These are phyloP conservation scores for Heterobasidion occidentale DNA, from an alignment of 1,284 basidiomycete species.

Conservation along the genomic window DNA sequence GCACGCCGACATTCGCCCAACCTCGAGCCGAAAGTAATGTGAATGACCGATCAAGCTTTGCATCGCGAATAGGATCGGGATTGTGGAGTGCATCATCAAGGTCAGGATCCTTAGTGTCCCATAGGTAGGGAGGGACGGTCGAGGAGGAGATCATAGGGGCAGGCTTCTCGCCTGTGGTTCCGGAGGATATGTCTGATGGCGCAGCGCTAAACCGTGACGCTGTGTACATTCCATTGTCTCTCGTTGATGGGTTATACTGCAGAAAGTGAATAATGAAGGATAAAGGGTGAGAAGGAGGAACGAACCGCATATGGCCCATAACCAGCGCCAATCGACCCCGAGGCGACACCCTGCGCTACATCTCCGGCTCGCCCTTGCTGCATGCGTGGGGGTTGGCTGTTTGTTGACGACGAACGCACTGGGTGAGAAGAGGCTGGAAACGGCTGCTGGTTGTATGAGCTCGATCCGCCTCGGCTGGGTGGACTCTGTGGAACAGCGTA, in stretches of 20 bases:
- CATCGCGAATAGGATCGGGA: slow-evolving; percentile 60
- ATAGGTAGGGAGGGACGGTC: slow-evolving; percentile 56
- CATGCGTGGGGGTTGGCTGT: slow-evolving; percentile 15
- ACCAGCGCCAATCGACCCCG: slow-evolving; percentile 60
- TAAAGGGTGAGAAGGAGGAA: slow-evolving; percentile 12
- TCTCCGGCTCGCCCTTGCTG: slow-evolving; percentile 34
- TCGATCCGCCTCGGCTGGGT: slow-evolving; percentile 15
- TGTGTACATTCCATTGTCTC: slow-evolving; percentile 33
- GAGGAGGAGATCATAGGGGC: slow-evolving; percentile 19
- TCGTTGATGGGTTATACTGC: slow-evolving; percentile 51
- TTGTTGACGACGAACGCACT: slow-evolving; percentile 18
- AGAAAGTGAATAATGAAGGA: slow-evolving; percentile 7
- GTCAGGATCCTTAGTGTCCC: slow-evolving; percentile 69
- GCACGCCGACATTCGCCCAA: slow-evolving; percentile 60
- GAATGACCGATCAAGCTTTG: slow-evolving; percentile 45
- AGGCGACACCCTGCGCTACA: slow-evolving; percentile 63
- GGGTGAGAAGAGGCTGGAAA: slow-evolving; percentile 17
- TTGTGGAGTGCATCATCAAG: slow-evolving; percentile 73
- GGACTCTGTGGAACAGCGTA: slow-evolving; percentile 45
- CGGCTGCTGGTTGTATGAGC: slow-evolving; percentile 13
- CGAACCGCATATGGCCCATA: slow-evolving; percentile 78
- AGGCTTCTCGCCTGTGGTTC: slow-evolving; percentile 30
- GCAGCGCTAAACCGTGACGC: slow-evolving; percentile 53
- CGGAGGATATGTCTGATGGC: slow-evolving; percentile 47
- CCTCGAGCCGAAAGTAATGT: slow-evolving; percentile 63